Evolutionary conservation across 2,329 filamentous ascomycete genomes (phyloP), one percentile per base, ranked within the genome.

Genomic region (Cladophialophora bantiana): DNA sequence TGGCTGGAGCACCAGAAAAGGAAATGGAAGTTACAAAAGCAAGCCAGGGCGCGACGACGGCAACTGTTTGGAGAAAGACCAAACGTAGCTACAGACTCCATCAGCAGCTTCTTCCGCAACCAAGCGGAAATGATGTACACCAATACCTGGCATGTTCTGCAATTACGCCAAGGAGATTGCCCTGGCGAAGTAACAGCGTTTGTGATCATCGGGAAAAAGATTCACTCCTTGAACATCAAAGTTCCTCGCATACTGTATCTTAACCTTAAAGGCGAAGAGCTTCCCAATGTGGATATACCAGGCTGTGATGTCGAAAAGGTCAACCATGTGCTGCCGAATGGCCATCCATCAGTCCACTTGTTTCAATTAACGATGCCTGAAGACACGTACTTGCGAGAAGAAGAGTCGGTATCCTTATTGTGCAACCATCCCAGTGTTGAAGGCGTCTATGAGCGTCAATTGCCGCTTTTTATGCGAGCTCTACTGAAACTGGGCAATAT

Each of bases 11-110:
- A 98, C 75, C 95, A 99, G 77, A 99, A 99, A 79, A 88, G 94
- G 81, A 99, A 99, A 79, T 99, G 95, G 95, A 97, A 94, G 81
- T 90, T 98, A 42, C 95, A 99, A 77, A 96, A 93, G 75, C 91
- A 96, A 77, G 93, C 94, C 38, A 88, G 95, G 26, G 85, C 90
- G 67, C 89, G 94, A 52, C 86, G 96, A 70, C 88, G 94, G 57
- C 95, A 99, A 77, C 83, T 99, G 0, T 99, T 99, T 74, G 95
- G 95, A 67, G 94, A 99, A 74, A 89, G 90, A 65, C 86, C 89
- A 10, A 83, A 83, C 57, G 82, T 86, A 72, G 81, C 84, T 13
- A 83, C 84, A 1, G 87, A 90, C 75, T 84, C 84, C 0, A 83
- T 90, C 71, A 90, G 89, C 64, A 85, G 85, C 48, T 87, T 90